Conservation (phyloP, 164 flowering plant genomes). For the Aristolochia contorta region DNA sequence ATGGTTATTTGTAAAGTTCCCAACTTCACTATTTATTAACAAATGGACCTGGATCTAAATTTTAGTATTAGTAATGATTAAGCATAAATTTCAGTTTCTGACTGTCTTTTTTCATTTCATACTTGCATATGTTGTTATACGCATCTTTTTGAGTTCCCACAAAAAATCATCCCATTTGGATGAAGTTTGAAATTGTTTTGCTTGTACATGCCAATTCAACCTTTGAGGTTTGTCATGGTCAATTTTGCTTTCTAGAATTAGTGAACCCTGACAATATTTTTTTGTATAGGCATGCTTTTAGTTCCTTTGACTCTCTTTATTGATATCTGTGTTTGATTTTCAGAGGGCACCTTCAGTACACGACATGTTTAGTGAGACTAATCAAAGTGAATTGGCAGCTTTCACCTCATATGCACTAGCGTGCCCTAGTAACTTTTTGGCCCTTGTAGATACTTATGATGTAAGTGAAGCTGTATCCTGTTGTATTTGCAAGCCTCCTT, state of each 20-base stretch:
- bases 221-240: not conserved
- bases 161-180: no score
- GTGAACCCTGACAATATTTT: not conserved
- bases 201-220: not conserved
- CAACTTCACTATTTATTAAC: no score
- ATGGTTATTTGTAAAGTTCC: no score
- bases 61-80: no score
- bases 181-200: not conserved
- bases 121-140: no score
- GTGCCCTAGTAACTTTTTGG: constrained; percentile 72
- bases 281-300: not conserved
- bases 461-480: constrained; percentile 37
- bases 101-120: no score
- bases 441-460: constrained; percentile 98
- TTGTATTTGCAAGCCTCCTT: not conserved
- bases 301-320: not conserved
- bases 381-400: constrained; percentile 96
- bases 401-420: constrained; percentile 98
- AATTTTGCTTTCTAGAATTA: not conserved
- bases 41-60: no score
- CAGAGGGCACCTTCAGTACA: constrained; percentile 55
- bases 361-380: constrained; percentile 84
- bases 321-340: constrained; percentile 4
- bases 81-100: no score
- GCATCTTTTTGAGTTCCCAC: no score